phyloP scores from a whole-genome alignment of 1,139 yeast genomes.

The Yamadazyma epiphylla region DNA sequence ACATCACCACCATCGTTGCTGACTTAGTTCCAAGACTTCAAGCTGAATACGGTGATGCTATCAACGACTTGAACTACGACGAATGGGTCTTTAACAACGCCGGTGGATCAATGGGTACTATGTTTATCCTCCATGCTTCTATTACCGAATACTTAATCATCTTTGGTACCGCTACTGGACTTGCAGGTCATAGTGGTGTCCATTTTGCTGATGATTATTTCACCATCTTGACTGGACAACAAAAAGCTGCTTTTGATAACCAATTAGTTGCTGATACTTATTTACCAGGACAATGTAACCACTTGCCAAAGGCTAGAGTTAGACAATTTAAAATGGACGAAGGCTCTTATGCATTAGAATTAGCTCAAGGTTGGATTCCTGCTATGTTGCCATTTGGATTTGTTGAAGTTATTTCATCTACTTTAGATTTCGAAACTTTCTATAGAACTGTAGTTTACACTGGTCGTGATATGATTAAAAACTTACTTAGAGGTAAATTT shows the following conservation, averaged over 20 bases:
- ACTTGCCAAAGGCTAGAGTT: slow-evolving; percentile 63
- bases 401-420: slow-evolving; percentile 72
- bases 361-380: slow-evolving; percentile 99
- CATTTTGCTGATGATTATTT: slow-evolving; percentile 97
- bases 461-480: slow-evolving; percentile 70
- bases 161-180: slow-evolving; percentile 86
- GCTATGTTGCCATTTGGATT: slow-evolving; percentile 97
- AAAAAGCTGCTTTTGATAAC: slow-evolving; percentile 65
- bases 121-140: slow-evolving; percentile 96
- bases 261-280: slow-evolving; percentile 63
- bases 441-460: slow-evolving; percentile 68
- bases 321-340: slow-evolving; percentile 86
- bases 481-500: slow-evolving; percentile 66
- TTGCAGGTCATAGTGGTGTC: slow-evolving; percentile 94
- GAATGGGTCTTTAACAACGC: slow-evolving; percentile 98
- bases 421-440: slow-evolving; percentile 72
- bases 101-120: slow-evolving; percentile 98
- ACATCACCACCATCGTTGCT: slow-evolving; percentile 57
- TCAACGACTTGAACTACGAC: slow-evolving; percentile 66
- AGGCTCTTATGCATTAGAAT: slow-evolving; percentile 82
- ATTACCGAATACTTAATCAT: slow-evolving; percentile 85
- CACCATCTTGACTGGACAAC: slow-evolving; percentile 79
- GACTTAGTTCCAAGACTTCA: slow-evolving; percentile 60
- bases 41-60: slow-evolving; percentile 52
- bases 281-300: slow-evolving; percentile 80